phyloP scores from a whole-genome alignment of 768 basidiomycete genomes.

The Chiua virens region DNA sequence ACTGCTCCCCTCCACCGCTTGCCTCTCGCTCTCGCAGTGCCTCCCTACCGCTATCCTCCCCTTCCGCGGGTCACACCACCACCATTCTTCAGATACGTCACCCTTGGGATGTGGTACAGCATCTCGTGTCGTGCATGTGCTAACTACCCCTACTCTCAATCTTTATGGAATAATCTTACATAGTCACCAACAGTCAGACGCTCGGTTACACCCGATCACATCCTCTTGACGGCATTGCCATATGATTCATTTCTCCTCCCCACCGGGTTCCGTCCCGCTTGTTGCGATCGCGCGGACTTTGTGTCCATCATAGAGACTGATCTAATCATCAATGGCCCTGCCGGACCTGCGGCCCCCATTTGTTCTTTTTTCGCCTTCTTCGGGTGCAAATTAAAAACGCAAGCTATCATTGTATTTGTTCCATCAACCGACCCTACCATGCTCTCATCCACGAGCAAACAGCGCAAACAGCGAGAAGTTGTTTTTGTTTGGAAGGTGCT shows the following conservation, averaged over 20 bases:
- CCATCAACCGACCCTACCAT: slow-evolving; percentile 8
- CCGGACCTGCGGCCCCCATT: slow-evolving; percentile 19
- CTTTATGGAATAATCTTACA: slow-evolving; percentile 21
- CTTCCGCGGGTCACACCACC: slow-evolving; percentile 15
- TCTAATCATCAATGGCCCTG: slow-evolving; percentile 22
- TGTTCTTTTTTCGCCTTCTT: slow-evolving; percentile 7
- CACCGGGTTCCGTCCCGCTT: slow-evolving; percentile 32
- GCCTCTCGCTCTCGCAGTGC: neutral
- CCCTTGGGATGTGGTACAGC: slow-evolving; percentile 23
- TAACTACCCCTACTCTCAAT: slow-evolving; percentile 4
- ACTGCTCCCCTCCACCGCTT: neutral
- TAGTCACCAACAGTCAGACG: neutral
- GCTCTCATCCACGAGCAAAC: slow-evolving; percentile 7
- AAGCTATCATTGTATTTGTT: slow-evolving; percentile 3
- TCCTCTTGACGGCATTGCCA: slow-evolving; percentile 28
- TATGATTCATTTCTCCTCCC: slow-evolving; percentile 19
- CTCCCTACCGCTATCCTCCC: neutral
- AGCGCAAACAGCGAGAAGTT: slow-evolving; percentile 15
- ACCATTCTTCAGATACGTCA: slow-evolving; percentile 18
- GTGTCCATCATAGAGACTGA: slow-evolving; percentile 15
- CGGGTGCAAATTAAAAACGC: slow-evolving; percentile 16
- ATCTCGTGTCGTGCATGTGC: slow-evolving; percentile 19
- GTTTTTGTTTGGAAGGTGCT: slow-evolving; percentile 21
- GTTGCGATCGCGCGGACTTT: slow-evolving; percentile 26
- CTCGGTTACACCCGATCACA: slow-evolving; percentile 29